These are phyloP conservation scores for Aspergillus fijiensis DNA, from an alignment of 2,329 filamentous ascomycete genomes.

Conservation along the genomic window DNA sequence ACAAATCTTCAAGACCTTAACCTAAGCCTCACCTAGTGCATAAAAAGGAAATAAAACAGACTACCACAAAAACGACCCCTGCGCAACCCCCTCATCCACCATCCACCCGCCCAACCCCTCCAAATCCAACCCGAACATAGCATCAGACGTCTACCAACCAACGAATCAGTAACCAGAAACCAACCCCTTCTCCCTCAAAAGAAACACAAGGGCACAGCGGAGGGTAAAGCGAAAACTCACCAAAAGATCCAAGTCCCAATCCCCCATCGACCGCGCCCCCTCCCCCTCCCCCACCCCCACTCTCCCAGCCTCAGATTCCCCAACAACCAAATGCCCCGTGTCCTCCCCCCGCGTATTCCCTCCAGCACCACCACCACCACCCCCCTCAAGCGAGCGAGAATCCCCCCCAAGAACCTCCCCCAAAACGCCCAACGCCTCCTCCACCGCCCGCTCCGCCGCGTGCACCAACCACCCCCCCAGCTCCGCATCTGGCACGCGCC, in stretches of 20 bases:
- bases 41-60: too few species aligned
- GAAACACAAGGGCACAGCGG: not conserved
- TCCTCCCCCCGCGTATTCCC: too few species aligned
- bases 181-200: not conserved
- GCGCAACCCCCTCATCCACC: not conserved
- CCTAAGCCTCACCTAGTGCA: too few species aligned
- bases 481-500: slow-evolving; percentile 23
- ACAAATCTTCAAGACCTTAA: too few species aligned
- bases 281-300: not conserved
- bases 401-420: not conserved
- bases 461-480: not conserved
- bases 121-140: not conserved
- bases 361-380: too few species aligned
- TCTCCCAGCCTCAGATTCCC: not conserved
- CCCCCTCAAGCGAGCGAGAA: not conserved
- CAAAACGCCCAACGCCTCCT: not conserved
- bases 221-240: not conserved
- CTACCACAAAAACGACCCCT: not conserved
- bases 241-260: not conserved
- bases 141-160: not conserved
- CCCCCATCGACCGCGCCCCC: not conserved
- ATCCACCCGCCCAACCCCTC: not conserved
- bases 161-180: not conserved
- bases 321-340: too few species aligned
- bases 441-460: too few species aligned